Conservation (phyloP, 2,329 filamentous ascomycete genomes). For the Fusarium sp. region DNA sequence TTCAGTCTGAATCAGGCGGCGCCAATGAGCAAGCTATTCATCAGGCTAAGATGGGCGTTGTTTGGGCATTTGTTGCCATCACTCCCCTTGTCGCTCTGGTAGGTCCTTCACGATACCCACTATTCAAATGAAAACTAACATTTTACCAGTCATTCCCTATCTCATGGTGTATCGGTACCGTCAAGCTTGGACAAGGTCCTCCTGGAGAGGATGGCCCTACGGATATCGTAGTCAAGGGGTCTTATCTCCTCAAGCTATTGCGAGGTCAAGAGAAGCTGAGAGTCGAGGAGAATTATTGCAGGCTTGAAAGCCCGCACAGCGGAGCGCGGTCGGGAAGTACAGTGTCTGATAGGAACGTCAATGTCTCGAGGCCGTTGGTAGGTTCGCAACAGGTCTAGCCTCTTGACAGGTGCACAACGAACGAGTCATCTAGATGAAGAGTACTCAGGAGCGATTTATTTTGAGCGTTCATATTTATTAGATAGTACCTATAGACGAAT, state of each 20-base stretch:
- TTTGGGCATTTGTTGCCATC: slow-evolving; percentile 73
- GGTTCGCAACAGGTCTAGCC: slow-evolving; percentile 15
- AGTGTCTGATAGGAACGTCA: background rate
- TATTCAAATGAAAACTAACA: slow-evolving; percentile 11
- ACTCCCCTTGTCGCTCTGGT: slow-evolving; percentile 67
- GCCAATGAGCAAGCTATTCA: slow-evolving; percentile 37
- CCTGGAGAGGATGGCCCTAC: slow-evolving; percentile 46
- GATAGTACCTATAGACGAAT: background rate
- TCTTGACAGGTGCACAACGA: background rate
- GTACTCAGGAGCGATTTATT: background rate
- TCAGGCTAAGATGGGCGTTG: slow-evolving; percentile 64
- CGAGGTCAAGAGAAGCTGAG: slow-evolving; percentile 29
- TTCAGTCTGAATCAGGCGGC: slow-evolving; percentile 31
- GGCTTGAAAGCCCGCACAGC: slow-evolving; percentile 31
- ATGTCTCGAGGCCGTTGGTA: slow-evolving; percentile 10
- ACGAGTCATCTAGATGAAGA: background rate
- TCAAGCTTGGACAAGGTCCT: slow-evolving; percentile 47
- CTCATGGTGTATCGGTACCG: slow-evolving; percentile 50
- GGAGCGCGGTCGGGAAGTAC: slow-evolving; percentile 14
- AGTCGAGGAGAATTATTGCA: slow-evolving; percentile 31
- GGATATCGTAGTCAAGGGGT: slow-evolving; percentile 48
- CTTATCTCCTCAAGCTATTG: slow-evolving; percentile 48
- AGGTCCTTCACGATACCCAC: slow-evolving; percentile 19
- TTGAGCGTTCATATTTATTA: background rate
- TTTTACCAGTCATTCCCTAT: slow-evolving; percentile 44